Conservation (phyloP, 169 alveolate species). For the Plasmodium falciparum region DNA sequence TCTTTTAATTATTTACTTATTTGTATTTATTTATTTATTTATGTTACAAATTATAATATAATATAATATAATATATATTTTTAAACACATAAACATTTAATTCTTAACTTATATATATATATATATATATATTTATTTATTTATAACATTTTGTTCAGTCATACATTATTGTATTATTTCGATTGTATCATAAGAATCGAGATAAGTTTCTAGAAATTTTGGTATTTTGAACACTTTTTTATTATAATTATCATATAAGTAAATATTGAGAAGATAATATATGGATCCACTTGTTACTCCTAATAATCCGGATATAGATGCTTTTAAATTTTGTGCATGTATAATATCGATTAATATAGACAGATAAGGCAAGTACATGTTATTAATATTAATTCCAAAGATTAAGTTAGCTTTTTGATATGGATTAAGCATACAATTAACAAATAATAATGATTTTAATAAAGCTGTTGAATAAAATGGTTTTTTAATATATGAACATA, state of each 20-base stretch:
- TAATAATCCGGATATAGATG: conserved; percentile 67
- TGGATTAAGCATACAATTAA: conserved; percentile 68
- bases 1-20: background rate
- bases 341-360: conserved; percentile 67
- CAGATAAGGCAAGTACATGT: conserved; percentile 66
- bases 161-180: conserved; percentile 18
- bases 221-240: conserved; percentile 61
- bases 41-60: too few relatives aligned
- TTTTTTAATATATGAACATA: conserved; percentile 57
- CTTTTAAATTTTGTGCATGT: conserved; percentile 69
- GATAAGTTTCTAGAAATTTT: conserved; percentile 29
- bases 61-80: too few relatives aligned
- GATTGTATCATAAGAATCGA: conserved; percentile 26
- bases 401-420: conserved; percentile 67
- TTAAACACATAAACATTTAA: too few relatives aligned
- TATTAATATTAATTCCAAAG: conserved; percentile 65
- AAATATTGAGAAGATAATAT: conserved; percentile 58
- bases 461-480: conserved; percentile 71
- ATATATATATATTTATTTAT: too few relatives aligned
- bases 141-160: too few relatives aligned
- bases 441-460: conserved; percentile 53
- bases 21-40: background rate
- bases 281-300: conserved; percentile 72
- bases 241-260: conserved; percentile 39
- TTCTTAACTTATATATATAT: too few relatives aligned